Evolutionary conservation across 495 filamentous ascomycete genomes (phyloP), one percentile per base, ranked within the genome.

Genomic region (Penicillium mononematosum): DNA sequence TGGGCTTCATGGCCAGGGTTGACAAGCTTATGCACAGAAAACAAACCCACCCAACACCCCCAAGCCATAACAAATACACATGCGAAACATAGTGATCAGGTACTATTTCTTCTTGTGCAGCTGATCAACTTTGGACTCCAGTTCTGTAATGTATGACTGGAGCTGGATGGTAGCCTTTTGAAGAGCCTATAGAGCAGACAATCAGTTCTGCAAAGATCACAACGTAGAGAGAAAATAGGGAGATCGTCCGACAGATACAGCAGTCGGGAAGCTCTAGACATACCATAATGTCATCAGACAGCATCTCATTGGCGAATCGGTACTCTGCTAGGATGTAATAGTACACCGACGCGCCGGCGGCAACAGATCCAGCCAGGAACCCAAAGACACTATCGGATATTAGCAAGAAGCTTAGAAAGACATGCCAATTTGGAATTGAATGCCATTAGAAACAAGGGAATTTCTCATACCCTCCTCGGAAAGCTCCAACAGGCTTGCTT

Each of bases 281-380:
- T 84, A 98, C 94, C 75, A 89, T 89, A 71, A 98, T 96, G 78
- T 98, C 94, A 75, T 96, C 90, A 44, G 88, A 94, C 74, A 98
- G 75, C 69, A 96, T 82, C 75, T 96, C 90, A 73, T 98, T 98
- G 53, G 91, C 89, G 38, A 94, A 80, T 72, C 90, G 87, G 74
- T 98, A 98, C 71, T 98, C 92, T 66, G 90, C 86, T 55, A 98
- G 72, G 59, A 95, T 81, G 68, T 98, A 98, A 70, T 89, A 91
- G 75, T 96, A 98, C 59, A 96, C 85, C 39, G 81, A 85, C 31
- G 79, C 85, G 65, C 91, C 91, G 32, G 93, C 84, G 53, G 89
- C 78, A 36, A 89, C 85, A 51, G 87, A 83, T 55, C 94, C 94
- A 61, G 96, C 78, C 39, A 98, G 85, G 81, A 98, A 98, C 55